These are phyloP conservation scores for Metschnikowia bowlesiae DNA, from an alignment of 805 yeast species.

Conservation along the genomic window DNA sequence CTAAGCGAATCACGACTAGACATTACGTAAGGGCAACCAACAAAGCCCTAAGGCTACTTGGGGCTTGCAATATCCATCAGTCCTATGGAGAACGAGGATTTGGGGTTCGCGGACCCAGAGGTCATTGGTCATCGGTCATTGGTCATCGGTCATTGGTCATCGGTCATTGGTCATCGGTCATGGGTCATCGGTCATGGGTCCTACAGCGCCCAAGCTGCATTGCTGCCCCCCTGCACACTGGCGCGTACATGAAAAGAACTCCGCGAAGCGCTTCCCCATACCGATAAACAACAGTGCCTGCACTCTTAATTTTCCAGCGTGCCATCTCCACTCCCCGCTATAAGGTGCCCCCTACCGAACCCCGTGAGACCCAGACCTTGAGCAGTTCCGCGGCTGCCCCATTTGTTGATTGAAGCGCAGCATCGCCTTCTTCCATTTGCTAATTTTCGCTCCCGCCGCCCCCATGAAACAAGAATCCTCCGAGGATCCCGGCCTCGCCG, in stretches of 20 bases:
- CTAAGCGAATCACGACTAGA: too few relatives aligned
- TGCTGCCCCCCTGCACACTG: slow-evolving; percentile 2
- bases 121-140: too few relatives aligned
- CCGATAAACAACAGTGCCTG: neutral
- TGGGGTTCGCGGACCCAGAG: too few relatives aligned
- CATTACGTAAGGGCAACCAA: too few relatives aligned
- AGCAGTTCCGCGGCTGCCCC: neutral
- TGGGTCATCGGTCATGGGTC: too few relatives aligned
- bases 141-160: neutral
- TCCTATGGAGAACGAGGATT: too few relatives aligned
- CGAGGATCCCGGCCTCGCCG: neutral
- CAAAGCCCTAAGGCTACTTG: too few relatives aligned
- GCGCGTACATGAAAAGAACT: neutral
- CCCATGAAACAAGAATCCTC: slow-evolving; percentile 3
- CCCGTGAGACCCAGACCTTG: neutral
- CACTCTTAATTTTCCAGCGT: neutral
- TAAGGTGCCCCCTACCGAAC: neutral
- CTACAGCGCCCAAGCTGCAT: neutral
- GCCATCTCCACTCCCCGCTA: neutral
- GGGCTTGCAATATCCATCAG: too few relatives aligned
- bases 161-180: neutral
- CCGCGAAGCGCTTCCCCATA: slow-evolving; percentile 3
- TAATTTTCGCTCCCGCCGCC: neutral
- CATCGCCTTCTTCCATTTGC: neutral
- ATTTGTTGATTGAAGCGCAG: neutral